Conservation (phyloP, 2,329 filamentous ascomycete species). For the Huntiella decipiens region DNA sequence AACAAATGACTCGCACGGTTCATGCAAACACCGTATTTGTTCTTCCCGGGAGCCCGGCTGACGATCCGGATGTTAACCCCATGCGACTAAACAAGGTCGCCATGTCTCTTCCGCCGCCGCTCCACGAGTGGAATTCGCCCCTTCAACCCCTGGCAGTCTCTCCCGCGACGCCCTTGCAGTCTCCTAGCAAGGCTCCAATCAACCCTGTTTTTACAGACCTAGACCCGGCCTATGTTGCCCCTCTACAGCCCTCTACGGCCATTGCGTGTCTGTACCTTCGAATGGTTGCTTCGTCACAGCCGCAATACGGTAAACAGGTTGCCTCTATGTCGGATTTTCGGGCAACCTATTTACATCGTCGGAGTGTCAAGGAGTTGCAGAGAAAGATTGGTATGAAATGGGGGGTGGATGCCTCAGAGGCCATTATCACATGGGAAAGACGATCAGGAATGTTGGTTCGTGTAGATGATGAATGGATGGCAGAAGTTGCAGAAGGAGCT, state of each 20-base stretch:
- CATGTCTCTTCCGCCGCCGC: conserved; percentile 19
- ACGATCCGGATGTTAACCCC: conserved; percentile 63
- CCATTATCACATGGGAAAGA: conserved; percentile 53
- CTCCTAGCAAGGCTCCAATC: too few relatives aligned
- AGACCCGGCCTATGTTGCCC: too few relatives aligned
- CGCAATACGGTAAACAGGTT: conserved; percentile 18
- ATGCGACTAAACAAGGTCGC: conserved; percentile 52
- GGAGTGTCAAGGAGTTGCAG: conserved; percentile 57
- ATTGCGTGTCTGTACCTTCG: too few relatives aligned
- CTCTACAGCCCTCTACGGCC: too few relatives aligned
- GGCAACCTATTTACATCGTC: conserved; percentile 67
- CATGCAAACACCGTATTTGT: conserved; percentile 61
- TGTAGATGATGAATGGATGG: conserved; percentile 77
- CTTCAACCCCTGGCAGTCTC: too few relatives aligned
- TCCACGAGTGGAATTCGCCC: too few relatives aligned
- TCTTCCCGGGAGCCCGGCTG: conserved; percentile 54
- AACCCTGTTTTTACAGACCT: too few relatives aligned
- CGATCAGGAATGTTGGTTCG: conserved; percentile 62
- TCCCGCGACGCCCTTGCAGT: too few relatives aligned
- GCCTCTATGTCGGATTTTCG: conserved; percentile 20
- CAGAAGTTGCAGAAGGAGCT: conserved; percentile 70
- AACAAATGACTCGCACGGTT: conserved; percentile 80
- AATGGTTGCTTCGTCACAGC: conserved; percentile 12
- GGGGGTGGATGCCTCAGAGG: conserved; percentile 54
- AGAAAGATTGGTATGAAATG: conserved; percentile 59